Conservation (phyloP, 1,284 basidiomycete genomes). For the Puccinia horiana region DNA sequence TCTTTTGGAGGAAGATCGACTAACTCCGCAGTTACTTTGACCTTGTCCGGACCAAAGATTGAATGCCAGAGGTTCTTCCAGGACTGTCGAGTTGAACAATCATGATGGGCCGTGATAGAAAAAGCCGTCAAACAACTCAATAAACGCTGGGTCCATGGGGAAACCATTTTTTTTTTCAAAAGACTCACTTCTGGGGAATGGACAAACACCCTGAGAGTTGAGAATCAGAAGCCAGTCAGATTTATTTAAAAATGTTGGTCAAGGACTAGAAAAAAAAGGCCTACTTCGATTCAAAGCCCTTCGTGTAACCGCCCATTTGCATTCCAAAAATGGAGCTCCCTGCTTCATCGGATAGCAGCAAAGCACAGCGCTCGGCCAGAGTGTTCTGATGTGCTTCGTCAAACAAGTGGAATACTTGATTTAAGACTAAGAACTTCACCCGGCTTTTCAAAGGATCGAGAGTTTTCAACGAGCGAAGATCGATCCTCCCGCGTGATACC, state of each 20-base stretch:
- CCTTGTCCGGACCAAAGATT: slow-evolving; percentile 11
- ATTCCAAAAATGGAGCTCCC: slow-evolving; percentile 31
- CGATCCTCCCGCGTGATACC: not conserved
- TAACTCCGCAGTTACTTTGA: slow-evolving; percentile 11
- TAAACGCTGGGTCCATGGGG: not conserved
- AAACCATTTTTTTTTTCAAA: not conserved
- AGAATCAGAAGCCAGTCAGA: not conserved
- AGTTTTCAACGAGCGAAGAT: slow-evolving; percentile 27
- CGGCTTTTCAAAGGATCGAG: slow-evolving; percentile 27
- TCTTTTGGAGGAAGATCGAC: not conserved
- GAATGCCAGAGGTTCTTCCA: slow-evolving; percentile 13
- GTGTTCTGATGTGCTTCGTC: not conserved
- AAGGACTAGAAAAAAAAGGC: not conserved
- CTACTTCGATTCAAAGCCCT: slow-evolving; percentile 7
- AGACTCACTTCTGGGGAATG: slow-evolving; percentile 25
- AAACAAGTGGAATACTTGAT: slow-evolving; percentile 32
- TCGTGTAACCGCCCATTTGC: slow-evolving; percentile 9
- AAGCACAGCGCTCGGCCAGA: slow-evolving; percentile 8
- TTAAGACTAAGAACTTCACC: not conserved
- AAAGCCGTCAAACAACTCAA: not conserved
- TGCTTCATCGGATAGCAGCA: slow-evolving; percentile 18
- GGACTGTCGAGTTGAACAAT: not conserved
- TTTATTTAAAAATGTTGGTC: not conserved
- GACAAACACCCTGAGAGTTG: not conserved
- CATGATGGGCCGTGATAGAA: not conserved